A percentile compares a stretch with the other conserved stretches of the same genome.
phyloP scores from a whole-genome alignment of 768 basidiomycete genomes.

The Hirschioporus abietinus region DNA sequence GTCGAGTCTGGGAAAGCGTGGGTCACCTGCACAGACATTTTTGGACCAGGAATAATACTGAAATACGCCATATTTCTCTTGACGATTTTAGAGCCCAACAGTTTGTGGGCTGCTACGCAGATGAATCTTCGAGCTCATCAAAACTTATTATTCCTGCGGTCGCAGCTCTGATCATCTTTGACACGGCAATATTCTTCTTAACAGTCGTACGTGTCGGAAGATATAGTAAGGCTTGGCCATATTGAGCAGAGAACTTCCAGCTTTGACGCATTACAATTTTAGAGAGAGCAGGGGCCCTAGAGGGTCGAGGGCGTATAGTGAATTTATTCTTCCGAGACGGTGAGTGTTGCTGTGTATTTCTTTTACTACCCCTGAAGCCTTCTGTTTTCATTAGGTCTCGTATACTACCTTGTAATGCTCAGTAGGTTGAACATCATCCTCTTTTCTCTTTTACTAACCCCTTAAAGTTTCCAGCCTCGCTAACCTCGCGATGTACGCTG shows the following conservation, averaged over 20 bases:
- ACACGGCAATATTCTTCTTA: background rate
- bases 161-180: background rate
- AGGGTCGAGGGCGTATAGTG: background rate
- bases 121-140: background rate
- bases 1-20: background rate
- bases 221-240: background rate
- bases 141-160: background rate
- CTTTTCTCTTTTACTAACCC: background rate
- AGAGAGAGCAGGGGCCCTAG: no score
- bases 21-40: background rate
- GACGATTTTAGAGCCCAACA: background rate
- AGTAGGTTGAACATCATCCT: background rate
- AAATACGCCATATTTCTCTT: background rate
- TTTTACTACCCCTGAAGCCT: background rate
- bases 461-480: background rate
- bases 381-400: background rate
- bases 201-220: background rate
- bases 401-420: background rate
- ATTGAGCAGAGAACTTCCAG: no score
- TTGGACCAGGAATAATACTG: background rate
- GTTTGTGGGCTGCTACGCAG: background rate
- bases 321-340: background rate
- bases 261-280: no score
- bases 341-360: background rate
- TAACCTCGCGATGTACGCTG: background rate